Evolutionary conservation across 208 protist genomes (phyloP).

Genomic region (Leptomonas seymouri): DNA sequence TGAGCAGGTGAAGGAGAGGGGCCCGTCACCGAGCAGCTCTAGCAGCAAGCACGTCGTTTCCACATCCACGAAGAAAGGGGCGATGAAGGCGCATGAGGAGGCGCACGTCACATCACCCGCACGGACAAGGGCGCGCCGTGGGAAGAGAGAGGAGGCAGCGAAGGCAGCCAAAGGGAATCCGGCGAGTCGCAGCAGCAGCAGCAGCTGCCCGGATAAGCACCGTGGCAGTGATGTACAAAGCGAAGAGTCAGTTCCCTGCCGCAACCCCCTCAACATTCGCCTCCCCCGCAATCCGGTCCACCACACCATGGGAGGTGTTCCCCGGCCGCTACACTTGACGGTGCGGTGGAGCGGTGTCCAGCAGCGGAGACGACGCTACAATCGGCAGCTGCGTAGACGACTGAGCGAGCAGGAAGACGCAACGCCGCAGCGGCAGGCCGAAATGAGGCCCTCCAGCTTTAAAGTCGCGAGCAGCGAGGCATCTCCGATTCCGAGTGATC

Average conservation of each 20-base stretch:
- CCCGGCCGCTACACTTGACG: slow-evolving; percentile 16
- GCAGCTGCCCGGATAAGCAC: not conserved
- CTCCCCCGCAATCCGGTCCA: slow-evolving; percentile 2
- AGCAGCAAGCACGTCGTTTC: not conserved
- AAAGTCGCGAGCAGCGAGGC: not conserved
- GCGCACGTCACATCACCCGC: not conserved
- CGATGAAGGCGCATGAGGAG: not conserved
- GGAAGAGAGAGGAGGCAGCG: not conserved
- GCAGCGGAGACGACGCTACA: slow-evolving; percentile 22
- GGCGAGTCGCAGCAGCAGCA: not conserved
- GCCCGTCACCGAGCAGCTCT: not conserved
- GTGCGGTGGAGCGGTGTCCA: slow-evolving; percentile 27
- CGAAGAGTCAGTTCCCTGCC: not conserved
- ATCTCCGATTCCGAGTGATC: not conserved
- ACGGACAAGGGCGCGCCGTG: not conserved
- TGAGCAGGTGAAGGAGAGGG: not conserved
- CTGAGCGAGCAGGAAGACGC: not conserved
- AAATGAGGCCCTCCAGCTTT: slow-evolving; percentile 1
- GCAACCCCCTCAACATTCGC: slow-evolving; percentile 17
- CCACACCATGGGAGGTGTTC: slow-evolving; percentile 3
- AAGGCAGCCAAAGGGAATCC: not conserved
- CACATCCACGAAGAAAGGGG: not conserved
- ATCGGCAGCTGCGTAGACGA: slow-evolving; percentile 1
- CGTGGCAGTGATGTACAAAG: slow-evolving; percentile 10
- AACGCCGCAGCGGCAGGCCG: slow-evolving; percentile 1